Base-by-base conservation (phyloP, 2,329 filamentous ascomycete genomes). In the Epichloe uncinata region DNA sequence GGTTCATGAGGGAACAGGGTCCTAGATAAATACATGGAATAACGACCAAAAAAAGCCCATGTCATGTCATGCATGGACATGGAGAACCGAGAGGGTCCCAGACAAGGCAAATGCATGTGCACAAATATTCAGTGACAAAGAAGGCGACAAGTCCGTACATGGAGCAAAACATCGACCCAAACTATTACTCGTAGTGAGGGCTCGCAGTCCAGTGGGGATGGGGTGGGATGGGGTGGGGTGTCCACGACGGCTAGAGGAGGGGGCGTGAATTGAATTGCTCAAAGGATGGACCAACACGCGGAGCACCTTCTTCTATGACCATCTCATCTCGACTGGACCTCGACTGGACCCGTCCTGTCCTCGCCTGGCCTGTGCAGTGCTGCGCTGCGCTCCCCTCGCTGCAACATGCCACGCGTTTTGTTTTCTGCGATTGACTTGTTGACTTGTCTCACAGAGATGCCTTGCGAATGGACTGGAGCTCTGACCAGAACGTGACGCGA, bases 51-150 rank as follows among this genome's bases (percentile, higher is more conserved):
- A 26, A 18, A 37, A 50, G 42, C 60, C 60, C 60, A 63, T 30
- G 8, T 13, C 30, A 26, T 60, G 55, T 50, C 54, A 58, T 66
- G 64, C 63, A 66, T 65, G 63, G 60, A 59, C 61, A 66, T 65
- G 63, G 64, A 64, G 63, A 62, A 59, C 44, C 41, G n/a, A 45
- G 61, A 64, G 62, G 61, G 62, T 64, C 64, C 56, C 53, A 45
- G 43, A 57, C 53, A 58, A 58, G 55, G 54, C 53, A 58, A 53
- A 50, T 52, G 52, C 51, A 56, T 52, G 52, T 52, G 51, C 49
- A 45, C 46, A 22, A 50, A 48, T 54, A 52, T 52, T 50, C 51
- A 55, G 54, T 51, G 50, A 55, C 49, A 47, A 50, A 50, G 50
- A 36, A 50, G 40, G 44, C 49, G 18, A 34, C n/a, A 42, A 35